These are phyloP conservation scores for Triticum aestivum DNA, from an alignment of 176 grass and related monocot species.

Conservation along the genomic window IWGSC_CS_RefSeq_v2.1 NC_057795.1:118174497-118174996, in stretches of 20 bases:
- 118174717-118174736: no score
- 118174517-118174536: no score
- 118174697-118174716: no score
- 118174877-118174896: neutral
- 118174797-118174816: no score
- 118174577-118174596: neutral
- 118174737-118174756: neutral
- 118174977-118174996: neutral
- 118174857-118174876: no score
- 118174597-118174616: neutral
- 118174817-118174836: no score
- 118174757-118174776: no score
- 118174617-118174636: neutral
- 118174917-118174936: neutral
- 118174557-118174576: neutral
- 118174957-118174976: neutral
- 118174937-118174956: neutral
- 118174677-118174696: no score
- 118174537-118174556: neutral
- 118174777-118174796: no score
- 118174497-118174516: no score
- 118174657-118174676: no score
- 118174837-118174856: no score
- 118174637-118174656: neutral
- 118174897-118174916: neutral